These are phyloP conservation scores for Kazachstania sp. DNA, from an alignment of 1,139 yeast genomes.

Conservation along the genomic window DNA sequence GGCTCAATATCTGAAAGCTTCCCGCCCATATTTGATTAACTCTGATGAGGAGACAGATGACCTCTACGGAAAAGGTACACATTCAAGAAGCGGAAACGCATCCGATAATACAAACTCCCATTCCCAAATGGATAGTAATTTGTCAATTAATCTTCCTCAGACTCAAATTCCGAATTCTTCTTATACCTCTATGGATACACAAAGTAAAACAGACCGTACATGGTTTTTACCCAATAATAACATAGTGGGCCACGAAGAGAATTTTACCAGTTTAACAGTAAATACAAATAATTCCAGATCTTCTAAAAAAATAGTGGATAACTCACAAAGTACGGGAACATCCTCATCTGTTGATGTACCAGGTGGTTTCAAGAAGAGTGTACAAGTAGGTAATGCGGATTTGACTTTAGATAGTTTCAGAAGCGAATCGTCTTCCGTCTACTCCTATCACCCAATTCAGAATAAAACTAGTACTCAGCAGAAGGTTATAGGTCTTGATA, in stretches of 20 bases:
- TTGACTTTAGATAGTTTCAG: background rate
- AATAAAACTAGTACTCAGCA: background rate
- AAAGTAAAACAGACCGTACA: background rate
- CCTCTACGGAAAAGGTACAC: background rate
- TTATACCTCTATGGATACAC: background rate
- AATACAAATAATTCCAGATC: background rate
- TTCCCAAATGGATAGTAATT: background rate
- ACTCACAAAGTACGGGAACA: background rate
- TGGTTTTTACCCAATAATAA: background rate
- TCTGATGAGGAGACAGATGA: background rate
- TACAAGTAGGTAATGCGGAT: background rate
- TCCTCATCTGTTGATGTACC: background rate
- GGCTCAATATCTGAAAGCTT: conserved; percentile 17
- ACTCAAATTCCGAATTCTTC: background rate
- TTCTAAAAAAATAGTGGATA: background rate
- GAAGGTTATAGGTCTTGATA: background rate
- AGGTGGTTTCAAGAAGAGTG: background rate
- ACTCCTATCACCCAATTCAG: background rate
- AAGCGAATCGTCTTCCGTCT: conserved; percentile 1
- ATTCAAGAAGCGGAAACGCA: background rate
- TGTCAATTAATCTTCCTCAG: background rate
- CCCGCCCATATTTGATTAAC: conserved; percentile 11
- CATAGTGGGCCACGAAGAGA: background rate
- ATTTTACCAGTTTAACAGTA: background rate
- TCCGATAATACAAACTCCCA: background rate